Evolutionary conservation across 2,329 filamentous ascomycete genomes (phyloP).

Genomic region (Monilinia fructigena): DNA sequence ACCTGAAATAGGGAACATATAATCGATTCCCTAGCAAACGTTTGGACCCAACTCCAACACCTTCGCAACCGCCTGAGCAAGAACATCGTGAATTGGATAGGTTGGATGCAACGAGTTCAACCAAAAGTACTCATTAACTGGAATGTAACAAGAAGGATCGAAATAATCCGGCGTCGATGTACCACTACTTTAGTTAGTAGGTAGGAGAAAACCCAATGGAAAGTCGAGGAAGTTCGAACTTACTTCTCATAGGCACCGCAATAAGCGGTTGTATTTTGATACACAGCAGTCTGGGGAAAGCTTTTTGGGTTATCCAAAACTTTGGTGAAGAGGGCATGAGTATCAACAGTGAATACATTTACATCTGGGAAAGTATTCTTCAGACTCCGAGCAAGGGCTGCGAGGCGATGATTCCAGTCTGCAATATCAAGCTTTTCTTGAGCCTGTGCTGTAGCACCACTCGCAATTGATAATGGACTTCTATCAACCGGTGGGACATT

Average conservation of each 20-base stretch:
- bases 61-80: conserved; percentile 51
- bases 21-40: conserved; percentile 39
- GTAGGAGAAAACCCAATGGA: not conserved
- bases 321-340: conserved; percentile 50
- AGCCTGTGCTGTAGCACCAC: conserved; percentile 41
- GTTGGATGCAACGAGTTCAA: conserved; percentile 64
- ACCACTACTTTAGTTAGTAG: conserved; percentile 41
- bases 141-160: conserved; percentile 49
- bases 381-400: conserved; percentile 42
- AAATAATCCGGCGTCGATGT: conserved; percentile 46
- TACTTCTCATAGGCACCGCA: conserved; percentile 56
- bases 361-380: conserved; percentile 43
- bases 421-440: conserved; percentile 47
- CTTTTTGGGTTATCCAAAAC: conserved; percentile 53
- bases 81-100: conserved; percentile 58
- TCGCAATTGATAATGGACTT: conserved; percentile 48
- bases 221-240: conserved; percentile 31
- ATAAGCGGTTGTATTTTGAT: conserved; percentile 56
- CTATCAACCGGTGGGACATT: conserved; percentile 59
- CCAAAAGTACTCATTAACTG: conserved; percentile 65
- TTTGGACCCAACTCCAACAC: conserved; percentile 44
- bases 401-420: conserved; percentile 52
- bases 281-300: conserved; percentile 50
- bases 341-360: conserved; percentile 54
- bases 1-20: not conserved